Percentiles rank a stretch among this genome's conserved stretches.
Evolutionary conservation across 805 yeast genomes (phyloP).

Genomic region (Peterozyma xylosa): DNA sequence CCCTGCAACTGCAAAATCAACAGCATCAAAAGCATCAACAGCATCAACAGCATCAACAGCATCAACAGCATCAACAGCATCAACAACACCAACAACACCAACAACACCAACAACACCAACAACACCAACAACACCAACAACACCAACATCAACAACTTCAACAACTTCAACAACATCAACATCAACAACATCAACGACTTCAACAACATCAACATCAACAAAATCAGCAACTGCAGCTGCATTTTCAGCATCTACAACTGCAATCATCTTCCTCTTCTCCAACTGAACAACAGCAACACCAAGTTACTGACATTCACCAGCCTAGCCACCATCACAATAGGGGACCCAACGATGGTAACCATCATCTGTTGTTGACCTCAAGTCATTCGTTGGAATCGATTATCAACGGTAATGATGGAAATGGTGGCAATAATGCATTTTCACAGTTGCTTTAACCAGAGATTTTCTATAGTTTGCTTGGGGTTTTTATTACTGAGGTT

Average conservation of each 20-base stretch:
- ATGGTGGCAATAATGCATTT: too few species aligned
- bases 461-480: too few species aligned
- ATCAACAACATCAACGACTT: not conserved
- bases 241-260: too few species aligned
- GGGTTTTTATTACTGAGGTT: too few species aligned
- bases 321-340: constrained; percentile 10
- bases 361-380: too few species aligned
- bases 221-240: constrained; percentile 1
- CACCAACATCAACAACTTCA: constrained; percentile 1
- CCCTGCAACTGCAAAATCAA: not conserved
- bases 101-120: too few species aligned
- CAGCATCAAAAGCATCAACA: not conserved
- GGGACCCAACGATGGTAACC: too few species aligned
- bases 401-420: too few species aligned
- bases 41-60: not conserved
- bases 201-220: not conserved
- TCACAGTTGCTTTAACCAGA: too few species aligned
- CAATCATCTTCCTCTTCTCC: not conserved
- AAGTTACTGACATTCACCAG: constrained; percentile 3
- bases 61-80: too few species aligned
- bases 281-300: constrained; percentile 5
- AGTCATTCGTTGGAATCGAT: too few species aligned
- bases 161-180: constrained; percentile 4
- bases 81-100: constrained; percentile 5
- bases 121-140: not conserved